Evolutionary conservation across 1,139 yeast species (phyloP), one percentile per base, ranked within the genome.

Genomic region (Groenewaldozyma sp.): DNA sequence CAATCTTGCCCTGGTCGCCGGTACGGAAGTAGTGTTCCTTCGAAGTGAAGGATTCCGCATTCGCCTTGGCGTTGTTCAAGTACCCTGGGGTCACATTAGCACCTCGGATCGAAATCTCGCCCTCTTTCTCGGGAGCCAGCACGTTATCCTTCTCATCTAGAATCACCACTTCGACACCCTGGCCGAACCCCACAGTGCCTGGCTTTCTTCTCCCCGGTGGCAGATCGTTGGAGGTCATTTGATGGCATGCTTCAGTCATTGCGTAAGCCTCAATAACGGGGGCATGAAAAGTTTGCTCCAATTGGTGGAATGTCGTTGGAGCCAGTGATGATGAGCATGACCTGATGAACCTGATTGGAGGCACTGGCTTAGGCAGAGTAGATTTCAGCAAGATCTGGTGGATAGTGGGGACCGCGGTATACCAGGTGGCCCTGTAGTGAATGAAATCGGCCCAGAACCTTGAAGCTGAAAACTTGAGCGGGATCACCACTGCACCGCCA

Each of bases 231-330:
- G 83, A 76, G 10, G 82, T 74, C 78, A 78, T 78, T 55, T 78
- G 84, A 56, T 78, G 84, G 45, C 69, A 64, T 1, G 82, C 82
- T 54, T 78, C 86, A 3, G 84, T 78, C 83, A 78, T 78, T n/a
- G 84, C 84, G 53, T 78, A 78, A 0, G 84, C 84, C 55, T 78
- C 86, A 13, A 78, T 54, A 0, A 78, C 83, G 0, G 84, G 84
- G 0, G 82, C 79, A 16, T 69, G 59, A 55, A 78, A 72, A 21
- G 67, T 64, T 36, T 60, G 48, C 50, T 78, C 84, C 34, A 78
- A 63, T 50, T 70, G 66, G 40, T 65, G 64, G 62, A 78, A 71
- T 3, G 76, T 74, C 1, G 77, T 57, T 2, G 82, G 82, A 1
- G 84, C 82, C 49, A 78, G 62, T 2, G 83, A 71, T 1, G 82